These are phyloP conservation scores for Naumovozyma baii DNA, from an alignment of 805 yeast genomes.

Conservation along the genomic window DNA sequence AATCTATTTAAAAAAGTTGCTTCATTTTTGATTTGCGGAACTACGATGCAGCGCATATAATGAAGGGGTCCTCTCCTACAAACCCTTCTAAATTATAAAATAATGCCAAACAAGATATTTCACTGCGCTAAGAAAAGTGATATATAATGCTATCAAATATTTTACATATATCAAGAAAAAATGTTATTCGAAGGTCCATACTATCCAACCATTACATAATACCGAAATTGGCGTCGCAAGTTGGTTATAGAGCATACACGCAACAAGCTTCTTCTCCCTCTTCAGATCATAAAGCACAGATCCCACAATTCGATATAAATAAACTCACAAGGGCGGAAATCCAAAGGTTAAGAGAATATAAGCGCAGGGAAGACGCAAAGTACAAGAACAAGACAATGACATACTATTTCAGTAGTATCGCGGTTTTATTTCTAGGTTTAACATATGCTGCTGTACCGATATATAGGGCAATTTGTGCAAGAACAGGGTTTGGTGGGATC, in stretches of 20 bases:
- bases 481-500: conserved; percentile 93
- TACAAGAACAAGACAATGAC: conserved; percentile 45
- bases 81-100: too few relatives aligned
- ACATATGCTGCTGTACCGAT: conserved; percentile 89
- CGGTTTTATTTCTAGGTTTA: conserved; percentile 60
- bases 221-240: too few relatives aligned
- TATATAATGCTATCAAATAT: too few relatives aligned
- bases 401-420: conserved; percentile 59
- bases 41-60: too few relatives aligned
- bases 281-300: background rate
- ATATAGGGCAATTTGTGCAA: conserved; percentile 81
- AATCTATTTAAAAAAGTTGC: too few relatives aligned
- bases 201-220: background rate
- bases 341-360: conserved; percentile 13
- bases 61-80: too few relatives aligned
- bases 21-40: too few relatives aligned
- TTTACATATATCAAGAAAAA: too few relatives aligned
- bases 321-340: conserved; percentile 24
- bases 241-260: background rate
- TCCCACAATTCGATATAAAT: conserved; percentile 10
- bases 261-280: background rate
- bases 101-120: too few relatives aligned
- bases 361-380: conserved; percentile 19
- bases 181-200: too few relatives aligned
- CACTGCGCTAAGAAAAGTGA: too few relatives aligned